Evolutionary conservation across 2,329 filamentous ascomycete species (phyloP), one percentile per base, ranked within the genome.

Genomic region (Alternaria viburni): DNA sequence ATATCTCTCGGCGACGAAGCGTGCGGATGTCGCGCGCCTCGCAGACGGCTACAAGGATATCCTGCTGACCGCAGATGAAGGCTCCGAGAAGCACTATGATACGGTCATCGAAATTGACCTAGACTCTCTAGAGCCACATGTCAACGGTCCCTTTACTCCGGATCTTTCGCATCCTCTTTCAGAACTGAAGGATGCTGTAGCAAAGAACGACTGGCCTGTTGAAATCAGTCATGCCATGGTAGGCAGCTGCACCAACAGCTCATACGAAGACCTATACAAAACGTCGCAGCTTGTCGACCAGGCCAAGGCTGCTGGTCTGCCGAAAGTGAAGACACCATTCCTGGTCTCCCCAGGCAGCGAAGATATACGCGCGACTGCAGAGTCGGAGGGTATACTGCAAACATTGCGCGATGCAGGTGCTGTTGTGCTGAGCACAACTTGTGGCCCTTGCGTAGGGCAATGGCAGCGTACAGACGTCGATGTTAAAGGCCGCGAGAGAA

Each of bases 81-180:
- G 76, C 5, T 76, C 74, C n/a, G 71, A 76, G 17, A 26, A 65
- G 6, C 67, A 77, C 21, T 80, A 79, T 46, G 77, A 80, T 46
- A 69, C 78, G 6, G 43, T 79, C 5, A 75, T 81, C 30, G 75
- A 80, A 25, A 79, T 81, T 19, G 69, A 81, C 25, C 70, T 81
- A 2, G 70, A 74, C 15, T 71, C 64, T 0, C 67, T 80, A 11
- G 78, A 80, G 30, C 77, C 77, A 12, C 75, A 77, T 57, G 72
- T 80, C 62, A 80, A 80, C 51, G 78, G 78, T 0, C 77, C 78
- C 4, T 79, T 76, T 43, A 79, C 78, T 1, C 77, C 78, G 2
- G 77, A 80, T 57, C 68, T 79, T 6, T 74, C 77, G 8, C 72
- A 76, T 54, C 74, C 78, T 15, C 63, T 79, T 4, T 79, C 78